These are phyloP conservation scores for Aphanocladium album DNA, from an alignment of 2,329 filamentous ascomycete genomes.

Conservation along the genomic window DNA sequence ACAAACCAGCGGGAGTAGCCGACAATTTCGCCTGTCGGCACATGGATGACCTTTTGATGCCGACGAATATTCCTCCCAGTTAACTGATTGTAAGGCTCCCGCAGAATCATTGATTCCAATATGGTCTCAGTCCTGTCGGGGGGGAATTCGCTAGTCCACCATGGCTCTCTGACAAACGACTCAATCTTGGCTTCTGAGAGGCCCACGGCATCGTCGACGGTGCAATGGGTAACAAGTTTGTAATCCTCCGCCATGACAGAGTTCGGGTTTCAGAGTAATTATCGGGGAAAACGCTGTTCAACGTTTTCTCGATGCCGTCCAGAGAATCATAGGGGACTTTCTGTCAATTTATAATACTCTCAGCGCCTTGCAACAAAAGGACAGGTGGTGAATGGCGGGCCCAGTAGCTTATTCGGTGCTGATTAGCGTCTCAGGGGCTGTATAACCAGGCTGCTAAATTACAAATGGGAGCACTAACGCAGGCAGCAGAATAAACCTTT, in stretches of 20 bases:
- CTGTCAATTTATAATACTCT: neutral
- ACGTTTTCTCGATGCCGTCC: too few relatives aligned
- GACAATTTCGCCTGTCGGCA: constrained; percentile 18
- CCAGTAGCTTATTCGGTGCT: neutral
- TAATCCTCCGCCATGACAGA: neutral
- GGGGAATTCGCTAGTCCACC: constrained; percentile 18
- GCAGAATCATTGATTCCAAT: constrained; percentile 13
- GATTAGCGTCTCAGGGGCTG: neutral
- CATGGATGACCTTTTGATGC: constrained; percentile 19
- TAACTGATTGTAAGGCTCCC: constrained; percentile 17
- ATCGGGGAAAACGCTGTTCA: too few relatives aligned
- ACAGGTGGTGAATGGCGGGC: neutral
- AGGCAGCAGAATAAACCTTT: neutral
- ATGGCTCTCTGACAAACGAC: constrained; percentile 18
- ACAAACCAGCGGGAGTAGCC: constrained; percentile 17
- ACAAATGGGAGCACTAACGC: neutral
- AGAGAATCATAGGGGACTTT: neutral
- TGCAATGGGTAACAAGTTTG: neutral
- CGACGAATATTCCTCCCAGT: constrained; percentile 16
- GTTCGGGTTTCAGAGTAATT: too few relatives aligned
- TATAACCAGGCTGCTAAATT: neutral
- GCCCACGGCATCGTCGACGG: constrained; percentile 8
- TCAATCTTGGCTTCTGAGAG: constrained; percentile 18
- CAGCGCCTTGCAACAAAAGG: neutral
- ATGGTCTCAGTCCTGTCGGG: constrained; percentile 14